Percentiles rank a stretch among this genome's conserved stretches.
phyloP scores from a whole-genome alignment of 495 filamentous ascomycete species.

The Achaetomiella virescens region DNA sequence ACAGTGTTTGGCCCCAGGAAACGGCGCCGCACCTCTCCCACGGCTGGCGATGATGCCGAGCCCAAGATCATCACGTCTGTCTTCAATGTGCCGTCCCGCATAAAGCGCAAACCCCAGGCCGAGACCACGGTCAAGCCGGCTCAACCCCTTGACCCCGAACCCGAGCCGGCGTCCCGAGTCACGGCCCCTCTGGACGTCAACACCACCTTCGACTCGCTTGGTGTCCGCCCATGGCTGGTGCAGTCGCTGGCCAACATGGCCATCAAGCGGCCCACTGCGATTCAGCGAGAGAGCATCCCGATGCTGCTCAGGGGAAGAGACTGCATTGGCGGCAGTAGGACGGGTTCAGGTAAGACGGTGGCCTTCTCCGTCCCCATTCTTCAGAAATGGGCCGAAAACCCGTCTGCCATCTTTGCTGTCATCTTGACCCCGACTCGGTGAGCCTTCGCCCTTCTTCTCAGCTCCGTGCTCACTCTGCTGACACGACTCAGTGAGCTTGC shows the following conservation, averaged over 20 bases:
- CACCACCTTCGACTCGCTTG: conserved; percentile 66
- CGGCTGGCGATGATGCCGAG: conserved; percentile 5
- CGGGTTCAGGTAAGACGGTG: conserved; percentile 98
- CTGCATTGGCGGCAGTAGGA: conserved; percentile 89
- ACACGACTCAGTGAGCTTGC: conserved; percentile 65
- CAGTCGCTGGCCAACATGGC: conserved; percentile 78
- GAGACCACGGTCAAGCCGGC: not conserved
- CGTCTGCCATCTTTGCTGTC: conserved; percentile 81
- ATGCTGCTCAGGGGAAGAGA: conserved; percentile 84
- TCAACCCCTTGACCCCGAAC: not conserved
- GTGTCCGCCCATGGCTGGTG: conserved; percentile 83
- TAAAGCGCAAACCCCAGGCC: conserved; percentile 31
- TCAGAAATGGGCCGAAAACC: conserved; percentile 89
- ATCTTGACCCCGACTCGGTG: conserved; percentile 85
- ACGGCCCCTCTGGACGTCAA: conserved; percentile 41
- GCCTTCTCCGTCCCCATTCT: conserved; percentile 92
- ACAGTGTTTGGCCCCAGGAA: conserved; percentile 43
- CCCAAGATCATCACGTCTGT: conserved; percentile 21
- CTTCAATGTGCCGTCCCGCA: conserved; percentile 44
- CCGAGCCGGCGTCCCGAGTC: conserved; percentile 17
- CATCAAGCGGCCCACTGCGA: conserved; percentile 81
- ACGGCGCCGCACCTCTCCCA: conserved; percentile 38
- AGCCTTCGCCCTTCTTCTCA: not conserved
- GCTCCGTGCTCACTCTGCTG: not conserved
- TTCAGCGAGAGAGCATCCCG: conserved; percentile 87